These are phyloP conservation scores for Pouteria campechiana DNA, from an alignment of 179 eudicot genomes.

Conservation along the genomic window DNA sequence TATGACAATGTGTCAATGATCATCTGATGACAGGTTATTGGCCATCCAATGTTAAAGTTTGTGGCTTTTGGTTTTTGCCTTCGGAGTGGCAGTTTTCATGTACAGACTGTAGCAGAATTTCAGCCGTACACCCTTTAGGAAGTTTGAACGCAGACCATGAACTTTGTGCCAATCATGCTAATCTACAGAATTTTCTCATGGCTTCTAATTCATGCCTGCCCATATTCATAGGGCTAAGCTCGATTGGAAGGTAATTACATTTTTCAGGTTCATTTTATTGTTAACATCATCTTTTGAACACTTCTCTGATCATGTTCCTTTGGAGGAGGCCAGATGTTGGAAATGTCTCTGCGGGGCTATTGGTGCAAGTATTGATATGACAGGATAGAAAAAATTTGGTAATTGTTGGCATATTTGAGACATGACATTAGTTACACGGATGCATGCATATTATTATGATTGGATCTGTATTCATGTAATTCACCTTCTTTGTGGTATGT, in stretches of 20 bases:
- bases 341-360: no score
- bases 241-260: conserved; percentile 68
- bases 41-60: conserved; percentile 65
- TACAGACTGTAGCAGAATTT: conserved; percentile 36
- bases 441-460: no score
- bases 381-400: no score
- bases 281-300: no score
- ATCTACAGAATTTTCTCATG: conserved; percentile 37
- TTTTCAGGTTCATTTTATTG: no score
- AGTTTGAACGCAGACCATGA: conserved; percentile 12
- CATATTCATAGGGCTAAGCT: conserved; percentile 68
- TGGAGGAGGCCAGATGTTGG: no score
- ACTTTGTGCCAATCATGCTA: conserved; percentile 46
- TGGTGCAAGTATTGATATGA: no score
- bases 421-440: not conserved
- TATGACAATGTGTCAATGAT: not conserved
- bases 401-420: not conserved
- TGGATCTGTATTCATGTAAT: no score
- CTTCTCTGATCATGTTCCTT: no score
- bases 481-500: no score
- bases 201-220: conserved; percentile 32
- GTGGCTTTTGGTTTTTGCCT: conserved; percentile 94
- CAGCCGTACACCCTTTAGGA: conserved; percentile 16
- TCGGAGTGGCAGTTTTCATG: conserved; percentile 84
- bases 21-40: conserved; percentile 44